Evolutionary conservation across 768 basidiomycete genomes (phyloP), one percentile per base, ranked within the genome.

Genomic region (Myochromella boudieri): DNA sequence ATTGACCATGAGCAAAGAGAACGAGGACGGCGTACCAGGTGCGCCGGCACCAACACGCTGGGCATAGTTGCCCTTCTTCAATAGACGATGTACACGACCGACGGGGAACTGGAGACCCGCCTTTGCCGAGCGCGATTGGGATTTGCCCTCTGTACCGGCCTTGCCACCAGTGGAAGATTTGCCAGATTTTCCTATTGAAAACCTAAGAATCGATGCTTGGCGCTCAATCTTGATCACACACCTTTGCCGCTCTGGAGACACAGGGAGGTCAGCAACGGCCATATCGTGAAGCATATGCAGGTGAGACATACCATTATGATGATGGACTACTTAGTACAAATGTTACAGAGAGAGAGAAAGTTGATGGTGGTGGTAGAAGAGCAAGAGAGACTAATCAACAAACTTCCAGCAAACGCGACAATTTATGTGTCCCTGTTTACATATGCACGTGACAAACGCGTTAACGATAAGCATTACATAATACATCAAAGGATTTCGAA

Each of bases 21-120:
- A 14, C 42, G 8, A 17, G 8, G 8, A 6, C 2, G 18, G 64
- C 71, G 20, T 51, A 87, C 86, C 87, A 61, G 87, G 91, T 56
- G 92, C 89, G 68, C 91, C 91, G 50, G 84, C 83, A 65, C 91
- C 92, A 55, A 95, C 82, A 63, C 92, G 88, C 62, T 85, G 84
- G 25, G 89, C 85, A 57, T 90, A 91, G 72, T 89, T 89, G 51
- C 89, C 88, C 66, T 78, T 81, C 77, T 92, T 90, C 60, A 95
- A 68, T 53, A 88, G 78, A 77, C 91, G 86, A 66, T 92, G 91
- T 59, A 94, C 85, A 84, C 93, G 89, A 73, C 92, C 91, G 60
- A 95, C 92, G 36, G 92, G 93, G 71, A 88, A 88, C 67, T 89
- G 87, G 43, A 89, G 83, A 47, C 87, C 87, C 33, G 87, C 86